These are phyloP conservation scores for Steccherinum ochraceum DNA, from an alignment of 768 basidiomycete genomes.

Conservation along the genomic window DNA sequence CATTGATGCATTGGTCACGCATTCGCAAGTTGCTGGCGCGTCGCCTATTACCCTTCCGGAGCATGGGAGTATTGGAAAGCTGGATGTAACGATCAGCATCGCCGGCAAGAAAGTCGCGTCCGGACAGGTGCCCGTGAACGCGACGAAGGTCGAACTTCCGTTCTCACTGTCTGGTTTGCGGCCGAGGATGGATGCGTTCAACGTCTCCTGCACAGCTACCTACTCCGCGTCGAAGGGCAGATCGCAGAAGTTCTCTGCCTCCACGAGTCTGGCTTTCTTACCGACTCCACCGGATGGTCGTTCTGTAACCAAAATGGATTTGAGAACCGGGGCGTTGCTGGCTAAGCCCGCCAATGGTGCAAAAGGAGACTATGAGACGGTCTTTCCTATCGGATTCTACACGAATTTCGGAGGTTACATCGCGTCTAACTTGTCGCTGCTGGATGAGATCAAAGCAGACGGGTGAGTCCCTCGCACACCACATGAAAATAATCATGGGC, in stretches of 20 bases:
- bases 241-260: conserved; percentile 26
- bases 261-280: conserved; percentile 34
- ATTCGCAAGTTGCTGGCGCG: conserved; percentile 28
- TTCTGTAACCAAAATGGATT: conserved; percentile 43
- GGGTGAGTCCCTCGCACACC: too few species aligned
- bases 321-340: conserved; percentile 38
- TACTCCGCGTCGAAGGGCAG: conserved; percentile 12
- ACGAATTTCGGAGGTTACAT: conserved; percentile 53
- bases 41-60: conserved; percentile 22
- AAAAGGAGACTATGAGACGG: conserved; percentile 24
- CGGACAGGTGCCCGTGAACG: conserved; percentile 31
- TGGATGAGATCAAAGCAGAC: conserved; percentile 52
- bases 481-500: not conserved
- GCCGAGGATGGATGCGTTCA: conserved; percentile 24
- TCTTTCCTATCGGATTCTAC: conserved; percentile 74
- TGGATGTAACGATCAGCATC: conserved; percentile 27
- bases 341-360: conserved; percentile 25
- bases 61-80: conserved; percentile 4
- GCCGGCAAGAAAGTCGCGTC: conserved; percentile 16
- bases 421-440: conserved; percentile 40
- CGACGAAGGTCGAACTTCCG: conserved; percentile 27
- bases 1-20: conserved; percentile 33
- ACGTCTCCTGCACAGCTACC: conserved; percentile 29
- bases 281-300: conserved; percentile 27
- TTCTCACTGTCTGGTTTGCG: conserved; percentile 25